phyloP scores from a whole-genome alignment of 2,329 filamentous ascomycete species.

The Zasmidium cellare region DNA sequence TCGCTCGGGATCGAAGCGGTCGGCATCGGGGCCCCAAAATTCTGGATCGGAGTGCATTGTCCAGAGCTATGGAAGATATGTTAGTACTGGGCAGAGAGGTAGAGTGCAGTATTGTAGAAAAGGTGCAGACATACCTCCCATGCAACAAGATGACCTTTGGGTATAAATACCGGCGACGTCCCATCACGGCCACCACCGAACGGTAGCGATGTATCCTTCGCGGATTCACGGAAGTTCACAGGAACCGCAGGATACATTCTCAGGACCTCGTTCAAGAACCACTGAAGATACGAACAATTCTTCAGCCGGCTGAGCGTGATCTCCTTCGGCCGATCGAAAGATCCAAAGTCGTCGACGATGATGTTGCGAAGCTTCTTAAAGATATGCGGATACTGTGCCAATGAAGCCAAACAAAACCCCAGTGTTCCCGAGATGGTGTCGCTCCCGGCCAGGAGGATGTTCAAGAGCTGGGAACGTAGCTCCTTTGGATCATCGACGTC shows the following conservation, averaged over 20 bases:
- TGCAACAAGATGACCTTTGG: conserved; percentile 24
- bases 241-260: background rate
- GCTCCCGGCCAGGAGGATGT: conserved; percentile 1
- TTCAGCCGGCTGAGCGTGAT: conserved; percentile 2
- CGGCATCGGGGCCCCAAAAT: conserved; percentile 42
- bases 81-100: conserved; percentile 14
- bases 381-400: conserved; percentile 4
- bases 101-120: no score
- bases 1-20: conserved; percentile 37
- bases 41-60: conserved; percentile 37
- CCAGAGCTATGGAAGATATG: conserved; percentile 59
- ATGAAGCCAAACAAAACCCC: background rate
- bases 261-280: conserved; percentile 45
- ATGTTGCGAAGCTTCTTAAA: conserved; percentile 1
- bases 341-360: background rate
- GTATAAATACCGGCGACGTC: conserved; percentile 3
- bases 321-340: conserved; percentile 1
- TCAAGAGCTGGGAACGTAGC: conserved; percentile 7
- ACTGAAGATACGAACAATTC: background rate
- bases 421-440: conserved; percentile 1
- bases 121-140: background rate
- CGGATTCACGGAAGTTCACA: background rate
- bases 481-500: conserved; percentile 1
- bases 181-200: conserved; percentile 1
- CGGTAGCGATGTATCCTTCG: conserved; percentile 1